phyloP scores from a whole-genome alignment of 116 monocot species.

The Cymodocea nodosa region DNA sequence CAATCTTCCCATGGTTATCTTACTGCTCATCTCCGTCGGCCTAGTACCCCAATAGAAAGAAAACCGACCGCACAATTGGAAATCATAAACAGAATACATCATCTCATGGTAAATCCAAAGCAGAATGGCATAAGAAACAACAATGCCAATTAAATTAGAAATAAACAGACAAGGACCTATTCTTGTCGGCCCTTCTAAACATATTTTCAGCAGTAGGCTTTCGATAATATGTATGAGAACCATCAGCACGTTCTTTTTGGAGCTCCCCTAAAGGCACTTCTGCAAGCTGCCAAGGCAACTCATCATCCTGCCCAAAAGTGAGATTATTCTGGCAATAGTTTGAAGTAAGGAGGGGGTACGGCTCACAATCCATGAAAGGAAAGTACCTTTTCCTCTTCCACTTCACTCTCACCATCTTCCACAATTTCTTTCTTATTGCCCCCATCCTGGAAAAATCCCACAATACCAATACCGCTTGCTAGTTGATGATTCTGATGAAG shows the following conservation, averaged over 20 bases:
- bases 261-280: conserved; percentile 74
- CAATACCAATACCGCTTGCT: no score
- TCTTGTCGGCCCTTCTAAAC: conserved; percentile 51
- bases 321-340: background rate
- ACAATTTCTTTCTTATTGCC: background rate
- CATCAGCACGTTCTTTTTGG: conserved; percentile 60
- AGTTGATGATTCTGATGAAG: no score
- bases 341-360: no score
- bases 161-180: conserved; percentile 32
- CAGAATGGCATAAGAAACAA: background rate
- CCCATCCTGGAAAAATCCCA: background rate
- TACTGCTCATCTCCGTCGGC: conserved; percentile 84
- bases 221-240: conserved; percentile 23
- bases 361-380: no score
- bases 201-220: conserved; percentile 10
- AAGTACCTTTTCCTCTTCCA: background rate
- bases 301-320: conserved; percentile 9
- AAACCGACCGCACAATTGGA: no score
- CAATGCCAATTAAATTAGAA: background rate
- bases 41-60: conserved; percentile 10
- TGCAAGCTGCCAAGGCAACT: conserved; percentile 49
- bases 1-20: conserved; percentile 43
- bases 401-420: background rate
- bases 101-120: background rate
- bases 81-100: background rate